Evolutionary conservation across 192 early-diverging fungal genomes (phyloP).

Genomic region (Mortierella antarctica): DNA sequence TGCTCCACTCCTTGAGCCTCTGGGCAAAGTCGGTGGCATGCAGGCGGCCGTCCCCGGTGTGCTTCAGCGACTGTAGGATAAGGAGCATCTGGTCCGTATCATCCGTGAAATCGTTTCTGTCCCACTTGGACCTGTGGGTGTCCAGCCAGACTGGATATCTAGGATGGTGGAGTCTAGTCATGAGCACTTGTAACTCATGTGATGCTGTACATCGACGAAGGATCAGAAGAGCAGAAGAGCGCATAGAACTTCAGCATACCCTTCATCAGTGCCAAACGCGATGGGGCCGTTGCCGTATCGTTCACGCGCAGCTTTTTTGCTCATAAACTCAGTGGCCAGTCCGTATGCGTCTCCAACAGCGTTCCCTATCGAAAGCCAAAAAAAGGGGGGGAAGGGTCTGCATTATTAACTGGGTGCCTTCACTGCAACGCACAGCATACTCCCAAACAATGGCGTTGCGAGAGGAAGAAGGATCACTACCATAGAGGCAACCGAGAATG

Average conservation of each 20-base stretch:
- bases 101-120: slow-evolving; percentile 59
- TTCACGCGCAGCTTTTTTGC: slow-evolving; percentile 47
- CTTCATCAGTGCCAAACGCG: slow-evolving; percentile 63
- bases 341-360: slow-evolving; percentile 73
- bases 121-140: slow-evolving; percentile 54
- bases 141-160: slow-evolving; percentile 53
- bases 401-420: too few relatives aligned
- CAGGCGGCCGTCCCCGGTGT: slow-evolving; percentile 59
- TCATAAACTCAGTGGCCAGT: slow-evolving; percentile 72
- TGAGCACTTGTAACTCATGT: too few relatives aligned
- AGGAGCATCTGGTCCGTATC: slow-evolving; percentile 70
- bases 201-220: too few relatives aligned
- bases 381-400: background rate
- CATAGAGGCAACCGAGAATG: slow-evolving; percentile 23
- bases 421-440: background rate
- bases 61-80: slow-evolving; percentile 60
- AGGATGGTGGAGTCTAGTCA: background rate
- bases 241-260: slow-evolving; percentile 1
- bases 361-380: slow-evolving; percentile 53
- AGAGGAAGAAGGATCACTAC: slow-evolving; percentile 1
- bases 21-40: slow-evolving; percentile 62
- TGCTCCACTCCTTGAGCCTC: slow-evolving; percentile 61
- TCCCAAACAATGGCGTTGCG: background rate
- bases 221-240: background rate
- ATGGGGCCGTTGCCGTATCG: slow-evolving; percentile 71